Percentiles rank a stretch among this genome's conserved stretches.
These are phyloP conservation scores for Posidonia australis DNA, from an alignment of 106 monocot genomes.

Conservation along the genomic window DNA sequence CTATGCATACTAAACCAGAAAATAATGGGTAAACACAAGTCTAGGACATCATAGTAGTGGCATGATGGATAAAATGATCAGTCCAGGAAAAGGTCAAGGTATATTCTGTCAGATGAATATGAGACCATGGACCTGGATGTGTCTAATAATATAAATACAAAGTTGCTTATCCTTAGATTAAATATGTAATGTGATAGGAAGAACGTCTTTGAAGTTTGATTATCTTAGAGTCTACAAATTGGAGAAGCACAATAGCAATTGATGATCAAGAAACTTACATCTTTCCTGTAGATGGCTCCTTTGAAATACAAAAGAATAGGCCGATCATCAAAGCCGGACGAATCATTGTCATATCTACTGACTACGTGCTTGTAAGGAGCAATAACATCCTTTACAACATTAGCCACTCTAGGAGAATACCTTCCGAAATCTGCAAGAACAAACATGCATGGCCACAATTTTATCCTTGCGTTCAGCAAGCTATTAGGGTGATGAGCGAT, in stretches of 20 bases:
- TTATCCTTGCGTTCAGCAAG: constrained; percentile 53
- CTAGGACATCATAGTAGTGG: neutral
- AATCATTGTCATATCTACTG: constrained; percentile 38
- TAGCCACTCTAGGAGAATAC: constrained; percentile 57
- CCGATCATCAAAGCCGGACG: constrained; percentile 48
- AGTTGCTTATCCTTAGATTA: too few species aligned
- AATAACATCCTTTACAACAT: constrained; percentile 71
- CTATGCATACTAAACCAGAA: too few species aligned
- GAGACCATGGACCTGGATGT: too few species aligned
- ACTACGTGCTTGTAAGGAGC: constrained; percentile 75
- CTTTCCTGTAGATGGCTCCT: constrained; percentile 82
- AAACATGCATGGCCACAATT: constrained; percentile 48
- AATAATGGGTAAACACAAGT: neutral
- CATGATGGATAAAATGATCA: too few species aligned
- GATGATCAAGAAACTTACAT: constrained; percentile 30
- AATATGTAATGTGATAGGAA: too few species aligned
- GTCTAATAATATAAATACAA: neutral
- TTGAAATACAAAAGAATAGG: constrained; percentile 61
- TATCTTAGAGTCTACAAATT: too few species aligned
- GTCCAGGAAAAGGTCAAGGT: too few species aligned
- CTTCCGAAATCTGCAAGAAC: constrained; percentile 79
- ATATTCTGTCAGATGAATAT: too few species aligned
- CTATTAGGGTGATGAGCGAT: constrained; percentile 82
- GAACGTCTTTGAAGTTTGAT: too few species aligned
- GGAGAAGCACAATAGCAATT: neutral